Base-by-base conservation (phyloP, 305 asterid species). In the Salvia sclarea region DNA sequence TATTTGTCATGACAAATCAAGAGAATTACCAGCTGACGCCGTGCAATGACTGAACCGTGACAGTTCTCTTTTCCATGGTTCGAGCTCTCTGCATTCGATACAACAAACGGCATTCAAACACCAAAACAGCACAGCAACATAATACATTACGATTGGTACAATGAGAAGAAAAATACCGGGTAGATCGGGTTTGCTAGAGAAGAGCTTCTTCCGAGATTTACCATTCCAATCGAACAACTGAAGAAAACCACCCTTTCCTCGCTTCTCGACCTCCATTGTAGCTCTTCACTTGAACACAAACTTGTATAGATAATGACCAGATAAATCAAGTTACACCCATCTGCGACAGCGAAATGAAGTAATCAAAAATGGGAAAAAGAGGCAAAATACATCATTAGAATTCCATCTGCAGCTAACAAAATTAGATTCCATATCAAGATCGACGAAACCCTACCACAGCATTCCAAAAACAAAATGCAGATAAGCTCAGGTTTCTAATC, bases 171-270 rank as follows among this genome's bases (percentile, higher is more conserved):
- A 17, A 66, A 21, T 76, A 91, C 99, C 99, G 37, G 90, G 82
- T 54, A 73, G 66, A 68, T 87, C 96, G 38, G 95, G 71, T 76
- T 84, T 94, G 89, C 74, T 79, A 14, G 98, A 78, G 85, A 94
- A 94, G 64, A 91, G 98, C 88, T 86, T 94, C 93, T 89, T 94
- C 61, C 94, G 80, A 61, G 99, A 91, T 80, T 91, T 94, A 65
- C 56, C 85, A 76, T 91, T 94, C 99, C 99, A 94, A 78, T 94
- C 99, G 57, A 94, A 91, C 85, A 94, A 77, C 85, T 94, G 99
- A 64, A 91, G 85, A 76, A 94, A 85, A 33, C 99, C 95, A 18
- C 98, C 98, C 73, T 85, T 94, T 33, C 84, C 87, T 81, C 91
- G 81, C 78, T 91, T 95, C 45, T 95, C 99, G 37, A 88, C 87